Base-by-base conservation (phyloP, 805 yeast genomes). In the Monosporozyma aquatica region DNA sequence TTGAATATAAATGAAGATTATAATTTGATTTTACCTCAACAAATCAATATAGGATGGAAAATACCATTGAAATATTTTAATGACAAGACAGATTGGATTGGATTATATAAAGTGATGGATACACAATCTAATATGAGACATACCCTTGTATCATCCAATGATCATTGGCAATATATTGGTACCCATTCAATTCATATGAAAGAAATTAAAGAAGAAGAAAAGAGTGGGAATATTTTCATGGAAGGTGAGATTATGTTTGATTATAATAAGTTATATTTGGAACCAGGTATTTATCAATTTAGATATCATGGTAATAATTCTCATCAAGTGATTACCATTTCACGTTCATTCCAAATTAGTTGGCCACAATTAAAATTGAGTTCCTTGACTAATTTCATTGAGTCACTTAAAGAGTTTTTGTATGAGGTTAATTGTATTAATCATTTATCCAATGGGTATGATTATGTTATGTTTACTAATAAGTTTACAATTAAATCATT, bases 231-330 rank as follows among this genome's bases (percentile, higher is more conserved):
- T 20, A 54, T 61, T 8, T 23, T 23, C 25, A n/a, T 23, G 9
- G 47, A 54, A 3, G 89, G 90, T 1, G 49, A 56, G 10, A 67
- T 74, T 6, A 63, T 52, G 9, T 84, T 84, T 52, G 55, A 64
- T 9, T 67, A 69, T 6, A 67, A 68, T 4, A 62, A 71, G 38
- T 61, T 80, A 34, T 70, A 69, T 51, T 80, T 80, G 75, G 81
- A 79, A 50, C 76, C 72, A 32, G 94, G 94, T 0, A 67, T 75
- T 26, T 84, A 77, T 61, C 90, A 84, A 61, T 70, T 84, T 49
- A 70, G 94, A 56, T 80, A 80, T 53, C 92, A 84, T 55, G 67
- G 73, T 41, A 72, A 70, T 38, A 78, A 75, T 20, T 72, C 77
- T 37, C 94, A 84, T 56, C 80, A 76, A 44, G 94, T 83, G n/a